Conservation (phyloP, 2,329 filamentous ascomycete species). For the Hirsutella thompsonii region DNA sequence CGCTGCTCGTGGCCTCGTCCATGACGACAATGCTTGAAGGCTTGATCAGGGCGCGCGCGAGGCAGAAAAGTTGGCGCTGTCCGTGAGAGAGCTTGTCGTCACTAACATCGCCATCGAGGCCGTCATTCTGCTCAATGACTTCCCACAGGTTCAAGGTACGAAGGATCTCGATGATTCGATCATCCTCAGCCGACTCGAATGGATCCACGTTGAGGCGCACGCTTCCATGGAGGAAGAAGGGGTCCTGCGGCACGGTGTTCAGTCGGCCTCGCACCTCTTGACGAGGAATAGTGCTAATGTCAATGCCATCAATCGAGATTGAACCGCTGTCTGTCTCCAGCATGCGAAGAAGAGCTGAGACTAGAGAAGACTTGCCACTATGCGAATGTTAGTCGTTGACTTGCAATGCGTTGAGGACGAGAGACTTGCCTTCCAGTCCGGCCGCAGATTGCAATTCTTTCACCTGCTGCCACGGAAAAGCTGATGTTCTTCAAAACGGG, state of each 20-base stretch:
- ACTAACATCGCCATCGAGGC: conserved; percentile 20
- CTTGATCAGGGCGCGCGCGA: conserved; percentile 21
- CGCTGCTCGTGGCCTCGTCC: conserved; percentile 24
- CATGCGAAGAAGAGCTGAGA: conserved; percentile 32
- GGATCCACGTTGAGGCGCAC: conserved; percentile 38
- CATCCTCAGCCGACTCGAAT: conserved; percentile 18
- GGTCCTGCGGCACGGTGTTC: conserved; percentile 36
- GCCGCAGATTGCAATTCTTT: conserved; percentile 30
- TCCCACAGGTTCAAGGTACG: conserved; percentile 29
- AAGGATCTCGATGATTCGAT: conserved; percentile 28
- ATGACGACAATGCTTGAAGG: conserved; percentile 21
- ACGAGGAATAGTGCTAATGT: conserved; percentile 14
- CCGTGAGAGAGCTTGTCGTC: conserved; percentile 23
- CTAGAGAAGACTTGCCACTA: conserved; percentile 21
- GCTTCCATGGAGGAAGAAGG: conserved; percentile 33
- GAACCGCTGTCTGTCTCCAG: conserved; percentile 26
- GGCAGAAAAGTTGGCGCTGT: conserved; percentile 31
- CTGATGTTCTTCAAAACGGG: conserved; percentile 15
- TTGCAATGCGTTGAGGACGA: conserved; percentile 5
- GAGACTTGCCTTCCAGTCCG: conserved; percentile 20
- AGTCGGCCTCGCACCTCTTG: conserved; percentile 16
- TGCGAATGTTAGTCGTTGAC: conserved; percentile 2
- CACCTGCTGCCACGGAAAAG: conserved; percentile 17
- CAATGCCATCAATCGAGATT: conserved; percentile 31
- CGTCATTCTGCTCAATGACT: conserved; percentile 23